Conservation (phyloP, 306 rosid genomes). For the Cicer judaicum region DNA sequence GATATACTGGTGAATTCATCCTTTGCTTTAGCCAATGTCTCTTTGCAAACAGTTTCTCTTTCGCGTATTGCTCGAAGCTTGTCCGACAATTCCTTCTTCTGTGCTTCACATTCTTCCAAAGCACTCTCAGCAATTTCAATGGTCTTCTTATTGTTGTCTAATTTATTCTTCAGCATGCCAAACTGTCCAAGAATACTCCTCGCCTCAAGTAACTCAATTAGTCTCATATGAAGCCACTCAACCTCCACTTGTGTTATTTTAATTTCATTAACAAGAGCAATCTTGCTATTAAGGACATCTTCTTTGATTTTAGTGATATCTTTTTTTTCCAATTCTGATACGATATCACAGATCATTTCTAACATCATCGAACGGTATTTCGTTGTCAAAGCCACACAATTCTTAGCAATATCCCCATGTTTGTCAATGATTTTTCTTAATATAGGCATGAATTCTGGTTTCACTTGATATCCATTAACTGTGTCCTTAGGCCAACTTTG, state of each 20-base stretch:
- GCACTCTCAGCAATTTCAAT: not conserved
- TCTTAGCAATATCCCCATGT: slow-evolving; percentile 25
- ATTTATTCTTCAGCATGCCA: not conserved
- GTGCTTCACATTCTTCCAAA: not conserved
- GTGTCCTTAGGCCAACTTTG: not conserved
- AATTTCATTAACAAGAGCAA: not conserved
- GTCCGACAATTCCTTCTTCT: not conserved
- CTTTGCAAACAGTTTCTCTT: slow-evolving; percentile 1
- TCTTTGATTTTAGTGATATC: not conserved
- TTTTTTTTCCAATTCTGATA: slow-evolving; percentile 17
- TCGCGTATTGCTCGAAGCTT: not conserved
- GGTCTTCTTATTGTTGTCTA: not conserved
- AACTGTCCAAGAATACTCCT: not conserved
- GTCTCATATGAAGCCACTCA: slow-evolving; percentile 27
- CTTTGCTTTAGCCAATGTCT: not conserved
- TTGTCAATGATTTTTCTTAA: not conserved
- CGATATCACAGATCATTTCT: slow-evolving; percentile 24
- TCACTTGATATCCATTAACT: slow-evolving; percentile 26
- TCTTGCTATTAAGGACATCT: not conserved
- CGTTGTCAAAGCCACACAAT: not conserved
- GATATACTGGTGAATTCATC: not conserved
- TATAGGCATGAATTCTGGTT: not conserved
- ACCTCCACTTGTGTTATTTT: not conserved
- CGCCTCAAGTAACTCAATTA: slow-evolving; percentile 30
- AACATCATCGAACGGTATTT: not conserved